These are phyloP conservation scores for Acacia concinna DNA, from an alignment of 331 rosid genomes.

Conservation along the genomic window DNA sequence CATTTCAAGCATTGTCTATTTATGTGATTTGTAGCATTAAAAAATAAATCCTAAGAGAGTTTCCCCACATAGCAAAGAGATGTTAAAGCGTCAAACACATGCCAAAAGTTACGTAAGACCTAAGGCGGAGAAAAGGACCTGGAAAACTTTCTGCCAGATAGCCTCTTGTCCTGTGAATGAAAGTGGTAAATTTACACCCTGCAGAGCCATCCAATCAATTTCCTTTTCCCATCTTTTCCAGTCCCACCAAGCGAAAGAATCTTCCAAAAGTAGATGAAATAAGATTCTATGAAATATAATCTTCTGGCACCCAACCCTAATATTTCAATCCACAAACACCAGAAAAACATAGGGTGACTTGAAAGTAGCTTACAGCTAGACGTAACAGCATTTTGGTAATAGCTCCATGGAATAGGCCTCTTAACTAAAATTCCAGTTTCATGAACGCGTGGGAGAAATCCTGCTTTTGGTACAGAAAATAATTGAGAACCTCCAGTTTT, in stretches of 20 bases:
- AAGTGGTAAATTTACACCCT: slow-evolving; percentile 72
- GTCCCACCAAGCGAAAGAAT: slow-evolving; percentile 83
- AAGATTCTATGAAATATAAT: slow-evolving; percentile 11
- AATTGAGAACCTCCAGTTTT: slow-evolving; percentile 78
- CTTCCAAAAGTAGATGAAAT: slow-evolving; percentile 44
- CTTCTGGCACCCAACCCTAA: slow-evolving; percentile 2
- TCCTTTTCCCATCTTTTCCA: slow-evolving; percentile 89
- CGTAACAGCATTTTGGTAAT: slow-evolving; percentile 84
- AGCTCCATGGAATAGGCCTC: slow-evolving; percentile 78
- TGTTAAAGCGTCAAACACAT: slow-evolving; percentile 15
- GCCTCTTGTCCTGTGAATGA: slow-evolving; percentile 89
- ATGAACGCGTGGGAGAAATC: slow-evolving; percentile 52
- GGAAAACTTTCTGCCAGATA: slow-evolving; percentile 78
- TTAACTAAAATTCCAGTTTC: slow-evolving; percentile 48
- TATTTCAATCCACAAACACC: slow-evolving; percentile 20
- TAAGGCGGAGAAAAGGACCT: slow-evolving; percentile 41
- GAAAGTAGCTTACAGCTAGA: slow-evolving; percentile 66
- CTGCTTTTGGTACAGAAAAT: slow-evolving; percentile 53
- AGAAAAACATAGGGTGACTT: background rate
- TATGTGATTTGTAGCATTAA: slow-evolving; percentile 3
- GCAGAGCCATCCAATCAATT: slow-evolving; percentile 91
- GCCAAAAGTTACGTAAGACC: slow-evolving; percentile 16
- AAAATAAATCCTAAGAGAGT: background rate
- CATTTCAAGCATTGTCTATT: background rate
- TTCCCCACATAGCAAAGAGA: slow-evolving; percentile 3